Evolutionary conservation across 2,329 filamentous ascomycete genomes (phyloP).

Genomic region (Paraphaeosphaeria minitans): DNA sequence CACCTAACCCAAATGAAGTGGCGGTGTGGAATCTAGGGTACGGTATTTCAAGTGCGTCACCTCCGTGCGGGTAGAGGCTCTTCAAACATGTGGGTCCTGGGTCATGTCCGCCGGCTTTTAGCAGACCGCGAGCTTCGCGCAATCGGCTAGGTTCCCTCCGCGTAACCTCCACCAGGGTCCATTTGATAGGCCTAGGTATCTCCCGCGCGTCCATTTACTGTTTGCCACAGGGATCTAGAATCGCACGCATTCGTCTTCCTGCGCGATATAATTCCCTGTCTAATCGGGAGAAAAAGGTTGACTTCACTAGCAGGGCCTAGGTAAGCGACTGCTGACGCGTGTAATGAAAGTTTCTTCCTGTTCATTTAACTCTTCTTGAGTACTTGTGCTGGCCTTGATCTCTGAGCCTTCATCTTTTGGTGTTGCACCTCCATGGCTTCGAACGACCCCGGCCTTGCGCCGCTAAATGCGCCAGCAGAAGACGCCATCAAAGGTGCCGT

Average conservation of each 20-base stretch:
- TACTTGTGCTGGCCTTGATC: neutral
- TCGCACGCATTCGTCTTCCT: neutral
- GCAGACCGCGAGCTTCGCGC: neutral
- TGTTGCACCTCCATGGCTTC: neutral
- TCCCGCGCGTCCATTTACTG: neutral
- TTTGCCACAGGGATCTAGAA: neutral
- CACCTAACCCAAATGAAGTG: neutral
- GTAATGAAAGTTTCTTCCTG: constrained; percentile 3
- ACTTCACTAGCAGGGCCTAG: constrained; percentile 6
- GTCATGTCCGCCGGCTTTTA: neutral
- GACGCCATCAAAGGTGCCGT: constrained; percentile 1
- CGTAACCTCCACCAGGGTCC: neutral
- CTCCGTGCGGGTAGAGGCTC: neutral
- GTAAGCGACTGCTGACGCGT: constrained; percentile 1
- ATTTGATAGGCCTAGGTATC: constrained; percentile 3
- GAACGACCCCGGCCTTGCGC: constrained; percentile 3
- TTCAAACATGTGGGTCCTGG: neutral
- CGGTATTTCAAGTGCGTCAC: neutral
- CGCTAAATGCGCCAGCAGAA: constrained; percentile 1
- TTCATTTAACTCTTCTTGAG: neutral
- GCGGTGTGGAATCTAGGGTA: neutral
- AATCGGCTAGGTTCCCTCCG: neutral
- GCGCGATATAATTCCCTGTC: constrained; percentile 1
- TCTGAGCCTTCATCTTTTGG: neutral
- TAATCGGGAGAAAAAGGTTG: neutral